Evolutionary conservation across 495 filamentous ascomycete genomes (phyloP).

Genomic region (Apiosordaria backusii): DNA sequence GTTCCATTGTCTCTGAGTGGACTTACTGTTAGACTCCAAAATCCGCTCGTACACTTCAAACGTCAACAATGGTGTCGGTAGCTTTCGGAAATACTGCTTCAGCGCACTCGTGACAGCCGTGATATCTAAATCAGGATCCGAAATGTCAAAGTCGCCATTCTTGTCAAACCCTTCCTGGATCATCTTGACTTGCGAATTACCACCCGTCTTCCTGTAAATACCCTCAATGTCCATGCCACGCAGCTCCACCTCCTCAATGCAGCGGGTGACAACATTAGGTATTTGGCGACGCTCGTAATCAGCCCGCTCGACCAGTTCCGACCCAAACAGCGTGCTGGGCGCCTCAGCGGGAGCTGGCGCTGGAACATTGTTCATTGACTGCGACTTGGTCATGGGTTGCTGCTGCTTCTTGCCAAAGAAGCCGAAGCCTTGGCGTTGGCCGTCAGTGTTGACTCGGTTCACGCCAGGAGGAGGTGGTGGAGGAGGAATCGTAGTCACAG

Average conservation of each 20-base stretch:
- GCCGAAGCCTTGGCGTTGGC: slow-evolving; percentile 66
- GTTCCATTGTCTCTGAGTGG: too few species aligned
- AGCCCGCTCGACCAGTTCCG: slow-evolving; percentile 79
- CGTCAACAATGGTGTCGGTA: slow-evolving; percentile 87
- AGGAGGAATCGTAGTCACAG: slow-evolving; percentile 23
- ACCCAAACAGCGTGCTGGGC: slow-evolving; percentile 74
- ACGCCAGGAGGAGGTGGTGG: slow-evolving; percentile 23
- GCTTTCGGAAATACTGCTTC: slow-evolving; percentile 96
- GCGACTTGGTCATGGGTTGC: slow-evolving; percentile 41
- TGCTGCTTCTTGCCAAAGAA: slow-evolving; percentile 59
- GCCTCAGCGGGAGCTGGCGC: slow-evolving; percentile 52
- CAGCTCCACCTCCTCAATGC: slow-evolving; percentile 95
- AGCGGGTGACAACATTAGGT: slow-evolving; percentile 84
- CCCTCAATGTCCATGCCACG: slow-evolving; percentile 98
- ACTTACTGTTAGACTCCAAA: slow-evolving; percentile 67
- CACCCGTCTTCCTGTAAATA: slow-evolving; percentile 96
- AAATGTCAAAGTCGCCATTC: slow-evolving; percentile 80
- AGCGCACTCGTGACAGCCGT: slow-evolving; percentile 92
- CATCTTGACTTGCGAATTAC: slow-evolving; percentile 76
- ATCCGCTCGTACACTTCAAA: slow-evolving; percentile 89
- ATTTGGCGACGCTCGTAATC: slow-evolving; percentile 88
- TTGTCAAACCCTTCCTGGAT: slow-evolving; percentile 90
- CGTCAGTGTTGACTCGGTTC: slow-evolving; percentile 43
- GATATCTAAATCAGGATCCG: slow-evolving; percentile 89
- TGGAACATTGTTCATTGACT: slow-evolving; percentile 52